Evolutionary conservation across 2,329 filamentous ascomycete genomes (phyloP), one percentile per base, ranked within the genome.

Genomic region (Exophiala dermatitidis): DNA sequence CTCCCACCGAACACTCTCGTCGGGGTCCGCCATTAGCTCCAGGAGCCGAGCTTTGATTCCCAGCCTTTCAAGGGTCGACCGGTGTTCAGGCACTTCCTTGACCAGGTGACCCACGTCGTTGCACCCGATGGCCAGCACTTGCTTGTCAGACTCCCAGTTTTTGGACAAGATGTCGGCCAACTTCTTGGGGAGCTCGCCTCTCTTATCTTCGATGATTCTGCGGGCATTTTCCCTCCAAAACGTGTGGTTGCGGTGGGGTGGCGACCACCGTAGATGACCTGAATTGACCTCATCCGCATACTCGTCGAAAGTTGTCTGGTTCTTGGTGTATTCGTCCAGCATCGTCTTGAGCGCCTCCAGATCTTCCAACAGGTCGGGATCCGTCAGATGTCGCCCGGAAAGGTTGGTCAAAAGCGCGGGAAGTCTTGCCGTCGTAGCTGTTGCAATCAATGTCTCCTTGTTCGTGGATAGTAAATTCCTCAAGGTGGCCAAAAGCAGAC

Each of bases 181-280:
- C 73, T 88, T 86, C 66, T 83, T 84, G 37, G 86, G 82, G 48
- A 95, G 77, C 60, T 84, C 84, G 33, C 87, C 88, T 60, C 89
- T 86, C 67, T 90, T 83, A 60, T 86, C 82, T 48, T 95, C 89
- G 53, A 95, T 76, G 60, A 96, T 95, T 65, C 84, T 85, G 54
- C 86, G 83, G 5, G 90, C 88, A 64, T 96, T 95, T 64, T 95
- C 90, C 41, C 84, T 82, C 90, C 90, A 96, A 74, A 96, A 96
- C 4, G 84, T 81, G 43, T 84, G 78, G 73, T 85, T 91, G 63
- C 87, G 84, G 72, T 96, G 90, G 37, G 90, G 90, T 31, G 90
- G 90, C 3, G 88, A 93, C 90, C 90, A 96, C 65, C 89, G 85
- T 51, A 96, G 78, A 67, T 95, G 90, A 34, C 90, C 90, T 2